Evolutionary conservation across 768 basidiomycete species (phyloP).

Genomic region (Harrya chromipes): DNA sequence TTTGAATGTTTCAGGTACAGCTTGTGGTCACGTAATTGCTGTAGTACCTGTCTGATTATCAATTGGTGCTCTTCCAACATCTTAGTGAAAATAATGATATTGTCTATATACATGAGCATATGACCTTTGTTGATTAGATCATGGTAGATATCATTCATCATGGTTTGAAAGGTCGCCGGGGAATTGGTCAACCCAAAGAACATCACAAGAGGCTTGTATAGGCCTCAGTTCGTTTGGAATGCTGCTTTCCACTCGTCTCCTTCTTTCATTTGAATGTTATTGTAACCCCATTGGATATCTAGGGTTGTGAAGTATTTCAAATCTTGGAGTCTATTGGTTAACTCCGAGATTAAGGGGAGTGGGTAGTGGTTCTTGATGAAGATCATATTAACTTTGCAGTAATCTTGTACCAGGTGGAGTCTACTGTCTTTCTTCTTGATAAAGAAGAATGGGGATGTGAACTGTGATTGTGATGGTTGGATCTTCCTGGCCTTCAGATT

Average conservation of each 20-base stretch:
- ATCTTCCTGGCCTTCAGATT: slow-evolving; percentile 8
- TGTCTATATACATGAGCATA: slow-evolving; percentile 38
- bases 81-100: slow-evolving; percentile 35
- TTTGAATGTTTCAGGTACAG: background rate
- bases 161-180: slow-evolving; percentile 21
- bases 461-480: slow-evolving; percentile 15
- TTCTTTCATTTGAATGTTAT: slow-evolving; percentile 27
- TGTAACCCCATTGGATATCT: slow-evolving; percentile 34
- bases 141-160: slow-evolving; percentile 23
- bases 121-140: slow-evolving; percentile 9
- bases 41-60: background rate
- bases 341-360: slow-evolving; percentile 19
- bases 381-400: slow-evolving; percentile 25
- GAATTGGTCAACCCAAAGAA: slow-evolving; percentile 3
- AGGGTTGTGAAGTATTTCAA: slow-evolving; percentile 26
- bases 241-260: slow-evolving; percentile 34
- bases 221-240: slow-evolving; percentile 10
- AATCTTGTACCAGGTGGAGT: slow-evolving; percentile 33
- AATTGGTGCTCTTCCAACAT: slow-evolving; percentile 27
- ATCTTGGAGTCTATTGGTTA: slow-evolving; percentile 20
- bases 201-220: background rate
- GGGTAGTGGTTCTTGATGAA: slow-evolving; percentile 30
- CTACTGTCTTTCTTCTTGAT: slow-evolving; percentile 36
- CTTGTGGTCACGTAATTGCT: background rate
- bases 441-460: slow-evolving; percentile 27